Base-by-base conservation (phyloP, 257 asterid species). In the Rauvolfia tetraphylla region DNA sequence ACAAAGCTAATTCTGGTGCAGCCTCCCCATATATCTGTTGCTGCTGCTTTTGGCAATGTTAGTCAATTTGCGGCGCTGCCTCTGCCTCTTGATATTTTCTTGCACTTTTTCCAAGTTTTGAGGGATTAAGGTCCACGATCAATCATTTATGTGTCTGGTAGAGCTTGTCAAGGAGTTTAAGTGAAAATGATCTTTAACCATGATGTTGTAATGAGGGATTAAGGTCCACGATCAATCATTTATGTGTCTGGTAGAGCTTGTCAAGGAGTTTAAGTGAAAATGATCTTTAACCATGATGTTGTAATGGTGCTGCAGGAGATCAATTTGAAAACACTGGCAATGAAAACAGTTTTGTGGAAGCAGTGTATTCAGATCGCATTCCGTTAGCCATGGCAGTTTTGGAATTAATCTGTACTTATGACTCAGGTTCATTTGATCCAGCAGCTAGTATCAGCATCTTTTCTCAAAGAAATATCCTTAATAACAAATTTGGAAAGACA, bases 381-480 rank as follows among this genome's bases (percentile, higher is more conserved):
- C 13, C 42, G 71, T 49, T 46, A 9, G 20, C 31, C 3, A 10
- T 27, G 36, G 27, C 8, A 44, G 5, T 39, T 27, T 59, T 42
- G 20, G 36, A 20, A 61, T 38, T 44, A 14, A 44, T 73, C 22
- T 73, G 34, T 14, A 23, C 17, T 36, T 36, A n/a, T 14, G 36
- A 18, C 42, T 58, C 46, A 74, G 36, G 20, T 33, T 23, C 31
- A n/a, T 56, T n/a, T 56, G 14, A n/a, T 0, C 18, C 0, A 0
- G 31, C 6, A 14, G 14, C 63, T n/a, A 23, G 7, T 17, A 51
- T 1, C 33, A 23, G 23, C 8, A 54, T 23, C 15, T 53, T 56
- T 56, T n/a, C 63, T 5, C 29, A 56, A 74, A 73, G 39, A 73
- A 73, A n/a, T 56, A n/a, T 27, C 33, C 66, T 61, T 5, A 36